Percentiles rank a stretch among this genome's conserved stretches.
Conservation (phyloP, 2,329 filamentous ascomycete species). For the Elsinoe perseae region DNA sequence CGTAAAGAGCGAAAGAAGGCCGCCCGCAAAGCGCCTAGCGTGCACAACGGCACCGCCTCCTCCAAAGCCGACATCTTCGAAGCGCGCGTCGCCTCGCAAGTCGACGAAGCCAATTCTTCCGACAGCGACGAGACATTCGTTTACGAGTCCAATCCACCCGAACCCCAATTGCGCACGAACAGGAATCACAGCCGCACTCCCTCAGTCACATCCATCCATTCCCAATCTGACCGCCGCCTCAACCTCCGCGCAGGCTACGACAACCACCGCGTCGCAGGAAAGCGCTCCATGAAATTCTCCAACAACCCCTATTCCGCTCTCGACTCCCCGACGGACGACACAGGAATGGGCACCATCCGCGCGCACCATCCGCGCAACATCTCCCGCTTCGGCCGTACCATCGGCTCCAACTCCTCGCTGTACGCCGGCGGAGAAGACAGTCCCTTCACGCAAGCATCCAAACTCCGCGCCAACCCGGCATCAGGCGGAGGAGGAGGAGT, state of each 20-base stretch:
- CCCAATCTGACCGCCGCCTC: constrained; percentile 55
- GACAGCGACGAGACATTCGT: constrained; percentile 98
- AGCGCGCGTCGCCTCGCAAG: constrained; percentile 88
- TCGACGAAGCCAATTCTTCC: constrained; percentile 91
- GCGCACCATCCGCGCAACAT: constrained; percentile 70
- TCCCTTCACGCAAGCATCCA: constrained; percentile 65
- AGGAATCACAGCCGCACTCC: constrained; percentile 91
- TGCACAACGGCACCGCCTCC: constrained; percentile 67
- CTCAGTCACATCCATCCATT: constrained; percentile 74
- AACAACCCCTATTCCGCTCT: constrained; percentile 65
- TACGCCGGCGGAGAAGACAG: constrained; percentile 52
- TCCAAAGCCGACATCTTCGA: constrained; percentile 98
- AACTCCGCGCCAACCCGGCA: constrained; percentile 49
- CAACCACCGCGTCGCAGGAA: constrained; percentile 57
- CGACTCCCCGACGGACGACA: constrained; percentile 37
- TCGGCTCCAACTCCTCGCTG: constrained; percentile 61
- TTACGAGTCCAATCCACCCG: constrained; percentile 89
- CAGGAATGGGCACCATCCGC: constrained; percentile 34
- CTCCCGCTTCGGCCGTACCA: constrained; percentile 63
- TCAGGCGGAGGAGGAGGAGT: constrained; percentile 45
- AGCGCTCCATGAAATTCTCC: constrained; percentile 95
- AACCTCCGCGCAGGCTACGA: constrained; percentile 52
- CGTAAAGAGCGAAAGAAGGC: constrained; percentile 86
- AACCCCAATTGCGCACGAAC: constrained; percentile 53
- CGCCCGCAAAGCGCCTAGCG: constrained; percentile 63